Evolutionary conservation across 2,329 filamentous ascomycete species (phyloP).

Genomic region (Acrocalymma vagum): DNA sequence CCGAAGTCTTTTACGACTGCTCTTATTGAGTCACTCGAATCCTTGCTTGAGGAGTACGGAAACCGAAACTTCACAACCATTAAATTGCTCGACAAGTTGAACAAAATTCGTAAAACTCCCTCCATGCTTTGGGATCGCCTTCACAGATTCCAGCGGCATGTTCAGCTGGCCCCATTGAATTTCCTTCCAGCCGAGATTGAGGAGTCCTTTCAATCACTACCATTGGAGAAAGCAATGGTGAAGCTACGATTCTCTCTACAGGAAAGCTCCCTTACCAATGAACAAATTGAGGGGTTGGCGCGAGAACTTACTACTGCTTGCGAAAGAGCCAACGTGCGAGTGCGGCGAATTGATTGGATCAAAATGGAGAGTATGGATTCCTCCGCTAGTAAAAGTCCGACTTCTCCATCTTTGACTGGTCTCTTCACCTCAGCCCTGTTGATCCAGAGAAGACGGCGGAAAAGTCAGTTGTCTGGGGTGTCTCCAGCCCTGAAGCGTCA

Average conservation of each 20-base stretch:
- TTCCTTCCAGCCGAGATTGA: constrained; percentile 3
- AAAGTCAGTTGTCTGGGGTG: too few species aligned
- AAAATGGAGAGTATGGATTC: constrained; percentile 21
- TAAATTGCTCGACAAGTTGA: constrained; percentile 19
- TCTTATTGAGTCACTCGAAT: not conserved
- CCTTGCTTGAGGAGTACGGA: not conserved
- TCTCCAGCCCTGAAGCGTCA: too few species aligned
- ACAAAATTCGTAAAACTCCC: constrained; percentile 3
- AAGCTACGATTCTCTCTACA: constrained; percentile 19
- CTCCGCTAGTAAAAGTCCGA: too few species aligned
- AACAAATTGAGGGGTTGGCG: constrained; percentile 23
- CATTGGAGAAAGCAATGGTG: constrained; percentile 13
- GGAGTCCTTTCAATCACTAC: constrained; percentile 3
- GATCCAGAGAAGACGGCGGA: too few species aligned
- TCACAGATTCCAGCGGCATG: constrained; percentile 15
- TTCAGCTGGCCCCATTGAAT: constrained; percentile 20
- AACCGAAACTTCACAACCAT: constrained; percentile 11
- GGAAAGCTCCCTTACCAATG: not conserved
- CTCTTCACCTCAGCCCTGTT: too few species aligned
- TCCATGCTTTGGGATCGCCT: constrained; percentile 19
- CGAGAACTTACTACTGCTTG: constrained; percentile 12
- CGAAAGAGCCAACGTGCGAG: constrained; percentile 10
- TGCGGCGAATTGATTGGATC: constrained; percentile 30
- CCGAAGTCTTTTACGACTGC: constrained; percentile 7
- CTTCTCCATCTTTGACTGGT: too few species aligned